Evolutionary conservation across 495 filamentous ascomycete species (phyloP), one percentile per base, ranked within the genome.

Genomic region (Glonium stellatum): DNA sequence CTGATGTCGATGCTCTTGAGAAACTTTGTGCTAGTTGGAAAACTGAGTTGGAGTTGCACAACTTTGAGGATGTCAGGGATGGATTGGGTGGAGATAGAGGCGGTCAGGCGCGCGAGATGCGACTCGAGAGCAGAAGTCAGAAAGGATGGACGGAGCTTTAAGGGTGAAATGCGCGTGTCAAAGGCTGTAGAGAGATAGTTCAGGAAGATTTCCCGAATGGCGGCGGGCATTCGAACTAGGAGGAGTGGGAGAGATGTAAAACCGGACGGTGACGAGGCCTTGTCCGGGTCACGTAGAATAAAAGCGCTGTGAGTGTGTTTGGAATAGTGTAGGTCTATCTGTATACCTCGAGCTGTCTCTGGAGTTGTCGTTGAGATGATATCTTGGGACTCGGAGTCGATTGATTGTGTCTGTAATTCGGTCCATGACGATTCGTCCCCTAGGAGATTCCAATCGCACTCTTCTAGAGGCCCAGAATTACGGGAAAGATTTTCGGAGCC

Each of bases 241-340:
- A 73, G 58, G 1, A 73, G 61, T 4, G 71, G 71, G 34, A 71
- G 68, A 4, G 64, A 60, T 11, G 67, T 73, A 52, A 70, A 71
- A 37, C 44, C 59, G 23, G 62, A 36, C 0, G 51, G 58, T 12
- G 63, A 67, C 5, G 63, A 19, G 6, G 61, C 60, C 12, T 39
- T 39, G 6, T 18, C 63, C 1, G 67, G 68, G 31, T 70, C 60
- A 4, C 68, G 62, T n/a, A 73, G 64, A 6, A 73, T 50, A 6
- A 71, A 58, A 1, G 68, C 70, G 36, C 44, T 63, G 65, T 72
- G 67, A 15, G 63, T 62, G n/a, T 49, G 18, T 27, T 57, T 58
- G 22, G 68, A 59, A 47, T 72, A 73, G 15, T 60, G 59, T 19
- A 73, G 56, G 15, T 59, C 55, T 21, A 73, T 57, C 15, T 64